phyloP scores from a whole-genome alignment of 768 basidiomycete genomes.

The Pleurotus salmoneostramineus region DNA sequence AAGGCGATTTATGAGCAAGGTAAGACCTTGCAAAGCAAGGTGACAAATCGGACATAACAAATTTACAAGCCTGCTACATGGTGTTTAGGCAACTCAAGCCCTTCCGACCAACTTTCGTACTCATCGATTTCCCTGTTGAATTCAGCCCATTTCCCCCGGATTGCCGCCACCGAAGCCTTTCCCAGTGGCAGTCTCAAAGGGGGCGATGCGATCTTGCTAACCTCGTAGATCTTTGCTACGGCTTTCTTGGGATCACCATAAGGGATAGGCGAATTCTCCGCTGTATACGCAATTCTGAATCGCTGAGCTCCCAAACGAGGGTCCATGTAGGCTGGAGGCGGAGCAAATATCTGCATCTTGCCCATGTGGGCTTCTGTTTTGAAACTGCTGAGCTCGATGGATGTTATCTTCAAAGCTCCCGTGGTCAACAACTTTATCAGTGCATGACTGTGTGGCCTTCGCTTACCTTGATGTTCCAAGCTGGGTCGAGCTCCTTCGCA shows the following conservation, averaged over 20 bases:
- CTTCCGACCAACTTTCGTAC: background rate
- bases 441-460: background rate
- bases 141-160: background rate
- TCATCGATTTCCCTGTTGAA: background rate
- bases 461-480: constrained; percentile 28
- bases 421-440: background rate
- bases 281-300: background rate
- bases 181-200: background rate
- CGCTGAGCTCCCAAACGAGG: background rate
- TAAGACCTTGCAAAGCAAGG: no score
- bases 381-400: background rate
- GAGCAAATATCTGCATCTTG: background rate
- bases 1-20: no score
- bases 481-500: constrained; percentile 25
- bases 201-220: background rate
- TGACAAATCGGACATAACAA: background rate
- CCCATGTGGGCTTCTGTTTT: background rate
- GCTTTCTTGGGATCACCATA: background rate
- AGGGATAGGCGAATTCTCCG: background rate
- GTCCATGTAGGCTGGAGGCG: background rate
- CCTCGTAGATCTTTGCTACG: background rate
- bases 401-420: background rate
- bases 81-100: background rate
- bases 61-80: no score
- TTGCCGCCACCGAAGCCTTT: background rate